Base-by-base conservation (phyloP, 805 yeast species). In the Starmerella apicola region DNA sequence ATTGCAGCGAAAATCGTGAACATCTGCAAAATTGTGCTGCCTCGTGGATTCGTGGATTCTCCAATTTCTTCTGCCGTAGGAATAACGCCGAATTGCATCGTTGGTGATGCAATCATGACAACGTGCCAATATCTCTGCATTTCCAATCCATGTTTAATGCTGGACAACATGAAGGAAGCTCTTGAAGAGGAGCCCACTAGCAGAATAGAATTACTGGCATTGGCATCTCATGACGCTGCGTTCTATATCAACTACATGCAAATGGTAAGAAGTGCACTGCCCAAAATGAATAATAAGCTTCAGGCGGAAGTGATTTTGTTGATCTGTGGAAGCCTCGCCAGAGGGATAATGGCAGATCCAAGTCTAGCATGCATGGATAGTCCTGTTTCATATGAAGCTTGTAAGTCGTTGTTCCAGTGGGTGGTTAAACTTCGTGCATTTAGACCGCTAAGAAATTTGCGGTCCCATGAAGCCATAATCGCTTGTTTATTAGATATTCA, bases 41-140 rank as follows among this genome's bases (percentile, higher is more conserved):
- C 46, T 10, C 3, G 16, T 8, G 18, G 29, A 4, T 7, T n/a
- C 30, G 17, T 8, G 5, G 31, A 19, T 12, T 7, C 31, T 3
- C 20, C 22, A 7, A 9, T 37, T 18, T 10, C 33, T 6, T 17
- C 41, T 4, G 21, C 25, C 12, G 22, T 32, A 8, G 30, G 24
- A 3, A 10, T 22, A 8, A 25, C 5, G 15, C 8, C 31, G 13
- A 10, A 18, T 13, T 19, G 32, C 9, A 17, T 21, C 30, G 33
- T 43, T 9, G 23, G 17, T 3, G 23, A 43, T 25, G 12, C 36
- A 6, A 25, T 32, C 4, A 10, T 43, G 26, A 43, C 34, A 25
- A 22, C 29, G 22, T 6, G 32, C 16, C 45, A 43, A 25, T 39
- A 32, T 38, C 13, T 43, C 10, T 40, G 32, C 22, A 26, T 33